phyloP scores from a whole-genome alignment of 2,329 filamentous ascomycete species.

The Aspergillus sclerotialis region DNA sequence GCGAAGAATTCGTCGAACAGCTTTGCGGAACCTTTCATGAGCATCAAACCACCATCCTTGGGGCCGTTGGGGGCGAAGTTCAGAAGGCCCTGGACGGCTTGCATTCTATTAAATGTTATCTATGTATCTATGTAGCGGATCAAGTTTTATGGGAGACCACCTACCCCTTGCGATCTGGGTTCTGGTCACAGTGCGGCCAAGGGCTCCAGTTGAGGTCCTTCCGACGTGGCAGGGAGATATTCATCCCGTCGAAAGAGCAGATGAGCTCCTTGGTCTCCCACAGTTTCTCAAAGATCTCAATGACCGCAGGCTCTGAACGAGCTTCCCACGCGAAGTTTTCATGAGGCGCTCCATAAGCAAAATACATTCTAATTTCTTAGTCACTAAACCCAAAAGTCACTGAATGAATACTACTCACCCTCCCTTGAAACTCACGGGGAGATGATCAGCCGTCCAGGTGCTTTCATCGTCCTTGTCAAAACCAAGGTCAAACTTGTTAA shows the following conservation, averaged over 20 bases:
- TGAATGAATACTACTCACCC: constrained; percentile 31
- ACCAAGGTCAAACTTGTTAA: constrained; percentile 34
- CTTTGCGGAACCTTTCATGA: constrained; percentile 37
- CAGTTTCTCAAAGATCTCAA: constrained; percentile 36
- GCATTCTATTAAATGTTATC: constrained; percentile 36
- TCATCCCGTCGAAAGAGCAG: constrained; percentile 20
- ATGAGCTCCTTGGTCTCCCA: constrained; percentile 26
- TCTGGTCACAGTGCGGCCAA: constrained; percentile 44
- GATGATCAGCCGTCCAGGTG: constrained; percentile 24
- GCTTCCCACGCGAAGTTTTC: constrained; percentile 42
- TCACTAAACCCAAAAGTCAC: too few relatives aligned
- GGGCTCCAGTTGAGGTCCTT: too few relatives aligned
- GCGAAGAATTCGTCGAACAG: constrained; percentile 42
- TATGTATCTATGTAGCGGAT: too few relatives aligned
- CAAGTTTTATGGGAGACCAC: too few relatives aligned
- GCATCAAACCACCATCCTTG: constrained; percentile 32
- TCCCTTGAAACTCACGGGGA: constrained; percentile 34
- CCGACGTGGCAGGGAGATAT: too few relatives aligned
- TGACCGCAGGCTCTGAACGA: constrained; percentile 33
- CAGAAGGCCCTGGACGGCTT: constrained; percentile 42
- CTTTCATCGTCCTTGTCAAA: constrained; percentile 32
- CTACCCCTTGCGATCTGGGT: constrained; percentile 36
- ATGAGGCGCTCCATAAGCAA: constrained; percentile 30
- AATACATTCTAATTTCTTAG: constrained; percentile 13
- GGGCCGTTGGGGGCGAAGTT: constrained; percentile 35